Evolutionary conservation across 257 asterid species (phyloP), one percentile per base, ranked within the genome.

Genomic region (Solanum tacnaense): DNA sequence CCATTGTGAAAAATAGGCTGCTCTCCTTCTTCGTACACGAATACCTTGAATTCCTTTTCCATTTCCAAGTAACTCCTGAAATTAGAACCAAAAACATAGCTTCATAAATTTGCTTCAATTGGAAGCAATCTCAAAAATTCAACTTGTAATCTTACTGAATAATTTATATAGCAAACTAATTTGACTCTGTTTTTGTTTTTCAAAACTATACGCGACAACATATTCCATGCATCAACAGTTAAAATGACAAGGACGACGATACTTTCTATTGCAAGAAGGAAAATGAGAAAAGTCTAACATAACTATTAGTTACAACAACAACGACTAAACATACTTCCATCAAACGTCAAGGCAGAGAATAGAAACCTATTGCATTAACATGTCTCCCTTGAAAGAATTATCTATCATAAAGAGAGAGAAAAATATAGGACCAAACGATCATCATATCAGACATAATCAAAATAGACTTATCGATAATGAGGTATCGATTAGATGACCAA

Each of bases 1-100:
- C 99, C 99, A 49, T 94, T 89, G 89, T 97, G 99, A 86, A 96
- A 97, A 81, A 97, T 92, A 0, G 99, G 99, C 1, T 93, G 98
- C 36, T 97, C 98, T 2, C 99, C 99, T 90, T 97, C 98, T 89
- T 92, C 97, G 35, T 97, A 97, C n/a, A 96, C 96, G 84, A 74
- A 95, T 71, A 96, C 90, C 86, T 92, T 95, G 89, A 97, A 94
- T 34, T 92, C 91, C 87, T 93, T 96, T 88, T 96, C 99, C 99
- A 97, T 97, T 89, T 95, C 99, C 89, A 93, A 68, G 84, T 97
- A 96, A 91, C 99, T 97, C 96, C 99, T 97, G 87, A 35, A 67
- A 62, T 20, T 62, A 32, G 18, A 12, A 44, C 9, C 71, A 35
- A 62, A 32, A 13, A 78, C 62, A 41, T 44, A 44, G 44, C 81